Evolutionary conservation across 306 rosid genomes (phyloP), one percentile per base, ranked within the genome.

Genomic region (Abrus pulchellus): DNA sequence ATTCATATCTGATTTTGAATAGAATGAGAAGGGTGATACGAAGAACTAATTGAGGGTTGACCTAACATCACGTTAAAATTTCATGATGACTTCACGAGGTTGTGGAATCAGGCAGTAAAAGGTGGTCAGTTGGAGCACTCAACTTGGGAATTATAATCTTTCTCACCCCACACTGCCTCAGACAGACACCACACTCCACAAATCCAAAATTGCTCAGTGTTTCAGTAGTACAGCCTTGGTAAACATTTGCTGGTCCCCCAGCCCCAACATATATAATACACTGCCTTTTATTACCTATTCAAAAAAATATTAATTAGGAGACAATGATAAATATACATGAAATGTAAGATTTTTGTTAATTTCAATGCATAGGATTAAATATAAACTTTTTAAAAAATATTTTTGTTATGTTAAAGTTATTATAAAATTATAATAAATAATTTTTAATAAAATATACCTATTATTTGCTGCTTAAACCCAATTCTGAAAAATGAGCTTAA

Each of bases 51-150:
- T 5, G 65, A 66, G 69, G 67, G 84, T 80, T 89, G 93, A 85
- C 82, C 74, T 64, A 59, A 74, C 45, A 75, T 75, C 82, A 65
- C 63, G 84, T 40, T 74, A 74, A 75, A 84, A 33, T n/a, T n/a
- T 83, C 85, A 88, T 86, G 89, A 90, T 84, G 87, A 71, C 20
- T 86, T 90, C 93, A 90, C 91, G 87, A 61, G 87, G 87, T 68
- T 74, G 61, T 61, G 40, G 86, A 80, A 65, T 76, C 80, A 86
- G 85, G 34, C 60, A 80, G 68, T 11, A 80, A 74, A 78, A 70
- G 83, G 64, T 59, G 12, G 87, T 85, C 86, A 83, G 91, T 47
- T 72, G 68, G 49, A 53, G 83, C 83, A 78, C 83, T 86, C 76
- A 78, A 85, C 86, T 80, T 63, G 59, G 88, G 84, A 82, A 77